These are phyloP conservation scores for Prosopis cineraria DNA, from an alignment of 306 rosid species.

Conservation along the genomic window DNA sequence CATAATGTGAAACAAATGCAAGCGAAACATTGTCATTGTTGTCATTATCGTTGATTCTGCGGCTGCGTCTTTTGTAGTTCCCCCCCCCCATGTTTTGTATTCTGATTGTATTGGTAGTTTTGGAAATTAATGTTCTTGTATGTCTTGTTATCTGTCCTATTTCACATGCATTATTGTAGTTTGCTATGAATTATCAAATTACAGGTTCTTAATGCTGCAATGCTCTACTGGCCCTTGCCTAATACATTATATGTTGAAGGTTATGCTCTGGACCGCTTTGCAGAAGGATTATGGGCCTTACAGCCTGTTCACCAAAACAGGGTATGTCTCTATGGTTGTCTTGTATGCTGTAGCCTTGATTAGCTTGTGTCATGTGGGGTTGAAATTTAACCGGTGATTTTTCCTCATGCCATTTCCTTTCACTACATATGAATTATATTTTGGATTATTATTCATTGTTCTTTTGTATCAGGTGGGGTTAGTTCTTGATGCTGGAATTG, in stretches of 20 bases:
- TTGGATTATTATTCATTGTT: too few relatives aligned
- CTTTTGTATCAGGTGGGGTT: too few relatives aligned
- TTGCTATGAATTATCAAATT: constrained; percentile 12
- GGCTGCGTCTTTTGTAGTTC: background rate
- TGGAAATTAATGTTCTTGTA: background rate
- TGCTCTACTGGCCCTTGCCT: constrained; percentile 91
- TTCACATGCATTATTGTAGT: background rate
- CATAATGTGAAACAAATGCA: background rate
- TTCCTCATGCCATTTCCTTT: constrained; percentile 12
- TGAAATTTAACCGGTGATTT: constrained; percentile 1
- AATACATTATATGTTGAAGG: constrained; percentile 87
- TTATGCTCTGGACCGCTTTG: constrained; percentile 84
- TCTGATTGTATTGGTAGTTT: background rate
- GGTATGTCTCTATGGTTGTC: constrained; percentile 44
- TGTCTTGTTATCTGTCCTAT: background rate
- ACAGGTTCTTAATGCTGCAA: constrained; percentile 94
- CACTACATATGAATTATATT: too few relatives aligned
- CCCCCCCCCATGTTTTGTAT: background rate
- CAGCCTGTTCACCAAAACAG: constrained; percentile 83
- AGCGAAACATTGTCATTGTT: background rate
- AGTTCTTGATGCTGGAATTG: too few relatives aligned
- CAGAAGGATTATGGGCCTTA: constrained; percentile 83
- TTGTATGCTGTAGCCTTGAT: background rate
- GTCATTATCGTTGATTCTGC: background rate
- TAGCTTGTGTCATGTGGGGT: background rate